These are phyloP conservation scores for Pinus tabuliformis DNA, from an alignment of 75 land plant genomes.

Conservation along the genomic window DNA sequence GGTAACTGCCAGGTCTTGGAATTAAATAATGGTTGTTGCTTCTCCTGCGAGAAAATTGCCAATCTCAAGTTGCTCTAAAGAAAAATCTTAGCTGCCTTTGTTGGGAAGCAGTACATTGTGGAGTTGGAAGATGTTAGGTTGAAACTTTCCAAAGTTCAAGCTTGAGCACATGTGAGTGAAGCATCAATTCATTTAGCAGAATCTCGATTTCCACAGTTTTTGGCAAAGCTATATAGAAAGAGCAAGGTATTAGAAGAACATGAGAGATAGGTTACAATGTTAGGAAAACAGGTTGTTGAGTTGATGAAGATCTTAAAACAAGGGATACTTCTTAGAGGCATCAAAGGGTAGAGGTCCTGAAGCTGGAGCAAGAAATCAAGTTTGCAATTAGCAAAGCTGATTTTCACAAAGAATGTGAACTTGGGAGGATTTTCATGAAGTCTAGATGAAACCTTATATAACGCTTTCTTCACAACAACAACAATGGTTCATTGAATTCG, in stretches of 20 bases:
- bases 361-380: constrained; percentile 59
- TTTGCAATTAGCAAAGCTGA: constrained; percentile 46
- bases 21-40: too few relatives aligned
- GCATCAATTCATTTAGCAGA: constrained; percentile 64
- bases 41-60: too few relatives aligned
- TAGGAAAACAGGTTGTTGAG: constrained; percentile 45
- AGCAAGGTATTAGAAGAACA: constrained; percentile 40
- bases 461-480: too few relatives aligned
- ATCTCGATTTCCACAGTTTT: constrained; percentile 37
- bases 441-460: too few relatives aligned
- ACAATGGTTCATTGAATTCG: too few relatives aligned
- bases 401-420: constrained; percentile 47
- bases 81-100: too few relatives aligned
- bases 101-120: constrained; percentile 57
- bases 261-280: constrained; percentile 40
- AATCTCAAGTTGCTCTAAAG: too few relatives aligned
- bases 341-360: constrained; percentile 58
- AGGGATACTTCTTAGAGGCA: constrained; percentile 62
- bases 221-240: constrained; percentile 62
- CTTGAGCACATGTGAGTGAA: constrained; percentile 64
- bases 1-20: too few relatives aligned
- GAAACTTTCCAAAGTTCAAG: constrained; percentile 46
- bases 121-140: constrained; percentile 56
- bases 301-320: constrained; percentile 52
- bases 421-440: constrained; percentile 39